These are phyloP conservation scores for Paxillus rubicundulus DNA, from an alignment of 768 basidiomycete species.

Conservation along the genomic window DNA sequence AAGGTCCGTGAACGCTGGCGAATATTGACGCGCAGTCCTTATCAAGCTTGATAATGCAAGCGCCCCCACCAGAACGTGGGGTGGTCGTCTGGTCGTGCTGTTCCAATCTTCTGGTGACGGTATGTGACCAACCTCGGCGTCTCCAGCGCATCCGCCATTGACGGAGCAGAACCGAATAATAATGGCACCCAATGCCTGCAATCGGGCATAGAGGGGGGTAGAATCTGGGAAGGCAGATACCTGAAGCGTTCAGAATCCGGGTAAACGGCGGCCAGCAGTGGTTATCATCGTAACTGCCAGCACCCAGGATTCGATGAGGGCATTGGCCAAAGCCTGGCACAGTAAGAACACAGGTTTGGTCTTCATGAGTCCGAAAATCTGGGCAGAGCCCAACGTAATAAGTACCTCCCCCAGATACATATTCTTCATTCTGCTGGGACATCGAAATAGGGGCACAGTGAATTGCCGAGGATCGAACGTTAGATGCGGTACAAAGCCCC, in stretches of 20 bases:
- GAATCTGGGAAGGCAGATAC: conserved; percentile 11
- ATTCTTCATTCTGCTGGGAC: neutral
- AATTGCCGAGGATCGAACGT: conserved; percentile 3
- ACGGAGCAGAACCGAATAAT: conserved; percentile 15
- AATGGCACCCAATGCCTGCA: conserved; percentile 10
- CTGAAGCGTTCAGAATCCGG: conserved; percentile 1
- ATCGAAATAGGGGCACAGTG: conserved; percentile 6
- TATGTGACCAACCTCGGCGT: conserved; percentile 7
- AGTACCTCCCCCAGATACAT: neutral
- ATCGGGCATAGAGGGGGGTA: conserved; percentile 20
- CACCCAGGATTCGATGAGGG: neutral
- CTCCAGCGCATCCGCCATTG: conserved; percentile 26
- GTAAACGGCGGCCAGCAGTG: neutral
- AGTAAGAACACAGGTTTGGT: neutral
- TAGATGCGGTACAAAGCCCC: neutral
- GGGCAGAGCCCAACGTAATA: neutral
- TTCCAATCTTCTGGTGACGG: conserved; percentile 1
- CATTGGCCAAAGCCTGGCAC: neutral
- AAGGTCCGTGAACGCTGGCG: neutral
- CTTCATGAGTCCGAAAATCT: conserved; percentile 1
- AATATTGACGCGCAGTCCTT: neutral
- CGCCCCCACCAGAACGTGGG: neutral
- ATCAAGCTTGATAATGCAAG: conserved; percentile 1
- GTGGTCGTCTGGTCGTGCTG: neutral
- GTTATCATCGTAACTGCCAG: too few relatives aligned